A percentile compares a stretch with the other conserved stretches of the same genome.
phyloP scores from a whole-genome alignment of 1,284 basidiomycete species.

The Anthracocystis setariae region DNA sequence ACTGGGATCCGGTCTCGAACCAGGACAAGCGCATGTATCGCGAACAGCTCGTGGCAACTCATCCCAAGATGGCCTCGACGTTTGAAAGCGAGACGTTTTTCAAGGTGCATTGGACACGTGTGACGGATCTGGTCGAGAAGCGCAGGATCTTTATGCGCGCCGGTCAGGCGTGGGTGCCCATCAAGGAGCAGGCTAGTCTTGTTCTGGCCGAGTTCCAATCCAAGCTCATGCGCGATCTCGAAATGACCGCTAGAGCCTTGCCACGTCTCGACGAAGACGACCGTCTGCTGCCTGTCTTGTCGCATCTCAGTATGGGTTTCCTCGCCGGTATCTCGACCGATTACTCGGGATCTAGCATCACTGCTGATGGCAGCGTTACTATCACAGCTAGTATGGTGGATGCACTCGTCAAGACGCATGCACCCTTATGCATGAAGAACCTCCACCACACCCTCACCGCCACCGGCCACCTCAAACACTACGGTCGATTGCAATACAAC shows the following conservation, averaged over 20 bases:
- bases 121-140: conserved; percentile 88
- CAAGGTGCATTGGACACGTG: conserved; percentile 87
- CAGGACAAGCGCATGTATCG: conserved; percentile 74
- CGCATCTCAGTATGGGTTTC: conserved; percentile 94
- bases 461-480: conserved; percentile 91
- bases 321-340: conserved; percentile 87
- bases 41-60: conserved; percentile 71
- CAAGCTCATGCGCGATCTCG: conserved; percentile 80
- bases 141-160: conserved; percentile 81
- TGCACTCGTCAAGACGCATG: conserved; percentile 85
- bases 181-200: conserved; percentile 83
- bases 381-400: conserved; percentile 95
- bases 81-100: conserved; percentile 74
- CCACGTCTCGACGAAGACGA: conserved; percentile 96
- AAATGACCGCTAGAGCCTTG: conserved; percentile 88
- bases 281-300: conserved; percentile 86
- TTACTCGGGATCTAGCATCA: conserved; percentile 72
- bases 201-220: conserved; percentile 87
- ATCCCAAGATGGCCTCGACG: conserved; percentile 57
- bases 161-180: conserved; percentile 91
- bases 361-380: conserved; percentile 72
- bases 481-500: conserved; percentile 88
- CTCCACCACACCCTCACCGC: conserved; percentile 81
- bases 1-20: conserved; percentile 77
- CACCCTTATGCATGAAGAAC: conserved; percentile 94